phyloP scores from a whole-genome alignment of 2,329 filamentous ascomycete genomes.

The Lasiodiplodia hormozganensis region DNA sequence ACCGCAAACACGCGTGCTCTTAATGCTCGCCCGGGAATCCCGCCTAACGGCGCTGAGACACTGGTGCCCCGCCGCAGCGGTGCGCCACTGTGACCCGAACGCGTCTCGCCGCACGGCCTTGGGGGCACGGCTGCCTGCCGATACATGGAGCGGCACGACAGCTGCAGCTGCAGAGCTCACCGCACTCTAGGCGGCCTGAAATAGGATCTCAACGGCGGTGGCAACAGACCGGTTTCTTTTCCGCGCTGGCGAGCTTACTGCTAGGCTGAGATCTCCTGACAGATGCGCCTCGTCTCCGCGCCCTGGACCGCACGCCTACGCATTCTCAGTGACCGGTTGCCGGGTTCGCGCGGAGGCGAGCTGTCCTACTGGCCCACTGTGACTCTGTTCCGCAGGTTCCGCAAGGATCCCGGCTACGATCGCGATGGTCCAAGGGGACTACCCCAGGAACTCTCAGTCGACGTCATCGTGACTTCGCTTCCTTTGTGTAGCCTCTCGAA shows the following conservation, averaged over 20 bases:
- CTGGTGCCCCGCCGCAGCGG: not conserved
- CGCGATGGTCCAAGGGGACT: constrained; percentile 1
- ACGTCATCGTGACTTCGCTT: constrained; percentile 19
- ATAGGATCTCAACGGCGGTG: constrained; percentile 4
- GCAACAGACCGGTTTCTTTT: not conserved
- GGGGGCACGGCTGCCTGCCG: constrained; percentile 9
- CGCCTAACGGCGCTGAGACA: constrained; percentile 11
- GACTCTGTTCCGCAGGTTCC: constrained; percentile 16
- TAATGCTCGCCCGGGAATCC: not conserved
- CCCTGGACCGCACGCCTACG: not conserved
- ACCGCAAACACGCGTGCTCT: not conserved
- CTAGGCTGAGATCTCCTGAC: constrained; percentile 21
- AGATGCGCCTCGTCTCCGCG: not conserved
- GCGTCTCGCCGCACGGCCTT: not conserved
- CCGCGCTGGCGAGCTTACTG: not conserved
- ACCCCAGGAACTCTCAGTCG: constrained; percentile 17
- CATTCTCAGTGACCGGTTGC: not conserved
- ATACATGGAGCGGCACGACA: not conserved
- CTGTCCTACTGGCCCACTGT: not conserved
- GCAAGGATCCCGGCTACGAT: constrained; percentile 22
- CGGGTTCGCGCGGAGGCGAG: not conserved
- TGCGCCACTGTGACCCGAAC: not conserved
- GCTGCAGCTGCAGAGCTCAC: not conserved
- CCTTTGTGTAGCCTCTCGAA: constrained; percentile 1
- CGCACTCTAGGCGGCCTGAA: not conserved